Conservation (phyloP, 148 eudicot species). For the Drosera capensis region DNA sequence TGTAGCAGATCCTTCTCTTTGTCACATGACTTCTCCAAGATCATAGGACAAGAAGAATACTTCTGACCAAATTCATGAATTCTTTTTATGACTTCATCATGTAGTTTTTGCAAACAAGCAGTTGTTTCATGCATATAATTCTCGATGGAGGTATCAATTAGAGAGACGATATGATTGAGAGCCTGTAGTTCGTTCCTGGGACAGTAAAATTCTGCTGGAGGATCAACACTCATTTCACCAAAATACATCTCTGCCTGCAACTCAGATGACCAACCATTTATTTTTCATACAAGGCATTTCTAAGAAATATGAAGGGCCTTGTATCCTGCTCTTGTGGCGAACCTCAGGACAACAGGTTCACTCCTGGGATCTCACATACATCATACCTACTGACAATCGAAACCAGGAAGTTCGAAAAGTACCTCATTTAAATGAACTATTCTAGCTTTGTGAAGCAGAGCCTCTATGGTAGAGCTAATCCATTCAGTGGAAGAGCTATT, state of each 20-base stretch:
- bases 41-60: constrained; percentile 17
- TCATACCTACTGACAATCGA: not conserved
- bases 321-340: no score
- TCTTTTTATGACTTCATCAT: constrained; percentile 18
- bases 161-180: constrained; percentile 38
- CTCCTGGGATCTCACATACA: no score
- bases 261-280: no score
- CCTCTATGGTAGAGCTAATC: constrained; percentile 21
- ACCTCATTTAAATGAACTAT: constrained; percentile 65
- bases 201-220: constrained; percentile 23
- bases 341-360: no score
- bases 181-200: constrained; percentile 79
- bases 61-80: constrained; percentile 35
- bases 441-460: constrained; percentile 49
- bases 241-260: constrained; percentile 77
- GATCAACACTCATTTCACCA: constrained; percentile 21
- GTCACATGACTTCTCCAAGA: constrained; percentile 25
- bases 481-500: constrained; percentile 16
- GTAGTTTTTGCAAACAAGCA: constrained; percentile 18
- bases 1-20: constrained; percentile 38
- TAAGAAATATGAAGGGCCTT: no score
- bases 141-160: constrained; percentile 22
- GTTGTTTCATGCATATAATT: constrained; percentile 8
- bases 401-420: not conserved
- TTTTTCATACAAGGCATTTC: no score